Percentiles rank a stretch among this genome's conserved stretches.
These are phyloP conservation scores for Haplographium delicatum DNA, from an alignment of 495 filamentous ascomycete species.

Conservation along the genomic window DNA sequence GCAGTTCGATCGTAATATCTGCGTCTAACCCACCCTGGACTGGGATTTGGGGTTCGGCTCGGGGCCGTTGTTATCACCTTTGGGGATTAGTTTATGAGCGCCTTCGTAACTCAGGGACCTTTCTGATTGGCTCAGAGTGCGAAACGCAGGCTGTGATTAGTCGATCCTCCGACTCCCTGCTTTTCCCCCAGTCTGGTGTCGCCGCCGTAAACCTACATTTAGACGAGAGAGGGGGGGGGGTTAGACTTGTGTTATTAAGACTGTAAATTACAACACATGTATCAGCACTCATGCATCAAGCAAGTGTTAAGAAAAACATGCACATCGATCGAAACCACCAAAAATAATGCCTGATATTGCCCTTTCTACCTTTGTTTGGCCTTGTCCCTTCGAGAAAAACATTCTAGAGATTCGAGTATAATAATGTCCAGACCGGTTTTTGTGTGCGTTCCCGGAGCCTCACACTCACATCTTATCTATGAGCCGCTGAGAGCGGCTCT, in stretches of 20 bases:
- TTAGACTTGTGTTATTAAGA: slow-evolving; percentile 4
- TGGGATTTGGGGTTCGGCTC: no score
- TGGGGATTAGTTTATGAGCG: no score
- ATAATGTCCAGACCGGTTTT: slow-evolving; percentile 20
- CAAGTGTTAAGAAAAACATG: slow-evolving; percentile 1
- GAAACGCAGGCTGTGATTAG: background rate
- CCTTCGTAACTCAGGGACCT: no score
- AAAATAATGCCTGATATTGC: slow-evolving; percentile 4
- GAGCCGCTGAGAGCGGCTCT: slow-evolving; percentile 32
- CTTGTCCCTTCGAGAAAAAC: background rate
- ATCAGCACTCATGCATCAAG: slow-evolving; percentile 5
- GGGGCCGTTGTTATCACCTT: no score
- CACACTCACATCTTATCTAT: slow-evolving; percentile 18
- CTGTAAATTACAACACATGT: background rate
- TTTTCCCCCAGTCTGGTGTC: background rate
- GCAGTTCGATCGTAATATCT: no score
- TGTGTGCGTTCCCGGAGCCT: slow-evolving; percentile 21
- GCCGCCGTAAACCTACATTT: slow-evolving; percentile 12
- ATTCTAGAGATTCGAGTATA: background rate
- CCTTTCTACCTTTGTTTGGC: background rate
- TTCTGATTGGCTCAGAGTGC: slow-evolving; percentile 1
- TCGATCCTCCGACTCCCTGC: background rate
- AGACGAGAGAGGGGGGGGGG: no score
- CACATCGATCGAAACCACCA: background rate
- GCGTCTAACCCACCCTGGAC: no score